A percentile compares a stretch with the other conserved stretches of the same genome.
These are phyloP conservation scores for Penstemon newberryi DNA, from an alignment of 257 asterid species.

Conservation along the genomic window DNA sequence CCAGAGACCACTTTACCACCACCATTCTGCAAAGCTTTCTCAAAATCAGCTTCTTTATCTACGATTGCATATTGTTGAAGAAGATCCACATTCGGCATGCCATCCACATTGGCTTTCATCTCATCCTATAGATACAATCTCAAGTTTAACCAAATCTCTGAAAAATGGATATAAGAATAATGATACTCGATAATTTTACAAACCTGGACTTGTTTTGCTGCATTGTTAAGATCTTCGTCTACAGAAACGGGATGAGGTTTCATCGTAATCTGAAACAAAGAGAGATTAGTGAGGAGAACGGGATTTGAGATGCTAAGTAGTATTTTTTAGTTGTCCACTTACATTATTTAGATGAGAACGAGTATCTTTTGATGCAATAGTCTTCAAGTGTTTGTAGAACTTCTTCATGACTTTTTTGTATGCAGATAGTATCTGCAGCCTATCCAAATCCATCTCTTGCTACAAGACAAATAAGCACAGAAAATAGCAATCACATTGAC, in stretches of 20 bases:
- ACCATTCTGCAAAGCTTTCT: conserved; percentile 66
- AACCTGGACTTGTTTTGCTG: conserved; percentile 76
- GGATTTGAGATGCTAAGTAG: not conserved
- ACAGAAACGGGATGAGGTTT: conserved; percentile 72
- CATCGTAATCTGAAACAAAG: conserved; percentile 52
- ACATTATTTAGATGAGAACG: conserved; percentile 67
- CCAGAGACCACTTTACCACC: conserved; percentile 50
- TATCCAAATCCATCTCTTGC: conserved; percentile 74
- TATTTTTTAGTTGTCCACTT: conserved; percentile 27
- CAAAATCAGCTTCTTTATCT: conserved; percentile 70
- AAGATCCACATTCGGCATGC: conserved; percentile 52
- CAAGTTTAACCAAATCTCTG: conserved; percentile 10
- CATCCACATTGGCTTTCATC: conserved; percentile 51
- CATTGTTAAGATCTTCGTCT: conserved; percentile 84
- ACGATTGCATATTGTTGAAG: conserved; percentile 70
- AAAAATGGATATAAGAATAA: not conserved
- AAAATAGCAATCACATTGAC: not conserved
- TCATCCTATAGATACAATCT: conserved; percentile 42
- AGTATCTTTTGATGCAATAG: conserved; percentile 44
- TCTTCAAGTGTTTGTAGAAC: conserved; percentile 55
- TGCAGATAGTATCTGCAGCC: conserved; percentile 68
- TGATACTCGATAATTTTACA: conserved; percentile 4
- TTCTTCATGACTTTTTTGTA: conserved; percentile 75
- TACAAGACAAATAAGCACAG: conserved; percentile 33
- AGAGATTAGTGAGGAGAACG: not conserved